phyloP scores from a whole-genome alignment of 1,284 basidiomycete species.

The Rhodofomes roseus region DNA sequence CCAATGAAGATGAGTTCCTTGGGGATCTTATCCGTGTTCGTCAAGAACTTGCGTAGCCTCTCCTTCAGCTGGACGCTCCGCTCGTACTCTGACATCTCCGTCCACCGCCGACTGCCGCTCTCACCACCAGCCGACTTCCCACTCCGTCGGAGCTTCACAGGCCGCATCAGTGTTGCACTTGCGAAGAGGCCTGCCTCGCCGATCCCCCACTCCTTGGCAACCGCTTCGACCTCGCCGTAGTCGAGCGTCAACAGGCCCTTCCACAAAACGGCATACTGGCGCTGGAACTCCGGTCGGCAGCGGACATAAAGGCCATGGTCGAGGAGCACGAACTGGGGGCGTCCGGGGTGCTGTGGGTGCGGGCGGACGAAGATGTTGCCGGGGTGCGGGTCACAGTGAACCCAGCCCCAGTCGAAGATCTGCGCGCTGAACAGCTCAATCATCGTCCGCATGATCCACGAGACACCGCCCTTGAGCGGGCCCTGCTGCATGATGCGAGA shows the following conservation, averaged over 20 bases:
- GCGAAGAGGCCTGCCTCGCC: constrained; percentile 77
- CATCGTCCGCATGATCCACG: constrained; percentile 74
- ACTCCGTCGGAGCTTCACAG: constrained; percentile 38
- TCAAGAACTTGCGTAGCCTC: constrained; percentile 55
- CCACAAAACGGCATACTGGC: constrained; percentile 80
- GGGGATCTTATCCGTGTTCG: constrained; percentile 65
- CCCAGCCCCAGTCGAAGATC: constrained; percentile 88
- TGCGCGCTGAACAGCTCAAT: constrained; percentile 80
- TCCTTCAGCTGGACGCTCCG: constrained; percentile 62
- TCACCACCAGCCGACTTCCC: constrained; percentile 15
- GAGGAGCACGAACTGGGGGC: constrained; percentile 81
- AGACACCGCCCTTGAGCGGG: constrained; percentile 58
- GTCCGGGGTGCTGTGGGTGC: constrained; percentile 51
- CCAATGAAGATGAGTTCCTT: constrained; percentile 82
- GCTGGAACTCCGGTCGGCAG: constrained; percentile 59
- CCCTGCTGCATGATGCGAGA: constrained; percentile 10
- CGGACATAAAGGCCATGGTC: constrained; percentile 87
- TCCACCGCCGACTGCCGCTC: constrained; percentile 8
- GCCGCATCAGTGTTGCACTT: constrained; percentile 65
- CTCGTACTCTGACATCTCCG: constrained; percentile 51
- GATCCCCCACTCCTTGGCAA: constrained; percentile 77
- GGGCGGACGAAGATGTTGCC: constrained; percentile 85
- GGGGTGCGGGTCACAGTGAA: constrained; percentile 74
- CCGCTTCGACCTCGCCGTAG: constrained; percentile 37
- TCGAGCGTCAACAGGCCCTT: constrained; percentile 72